Evolutionary conservation across 2,329 filamentous ascomycete genomes (phyloP).

Genomic region (Botrytis paeoniae): DNA sequence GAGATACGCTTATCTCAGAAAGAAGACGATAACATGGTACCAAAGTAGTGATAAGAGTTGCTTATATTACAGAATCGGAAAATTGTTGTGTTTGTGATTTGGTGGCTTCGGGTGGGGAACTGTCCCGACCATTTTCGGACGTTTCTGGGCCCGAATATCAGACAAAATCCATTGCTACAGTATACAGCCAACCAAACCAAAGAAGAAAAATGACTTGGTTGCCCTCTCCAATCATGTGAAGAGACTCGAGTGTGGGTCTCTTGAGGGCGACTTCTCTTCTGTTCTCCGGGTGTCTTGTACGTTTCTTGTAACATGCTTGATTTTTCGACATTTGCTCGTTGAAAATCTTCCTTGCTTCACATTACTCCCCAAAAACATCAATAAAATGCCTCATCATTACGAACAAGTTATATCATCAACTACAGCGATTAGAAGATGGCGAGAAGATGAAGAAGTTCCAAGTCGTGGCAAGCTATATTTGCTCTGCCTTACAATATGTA

Average conservation of each 20-base stretch:
- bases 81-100: neutral
- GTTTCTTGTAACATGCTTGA: neutral
- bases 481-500: neutral
- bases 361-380: neutral
- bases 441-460: slow-evolving; percentile 2
- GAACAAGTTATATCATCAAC: neutral
- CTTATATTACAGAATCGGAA: neutral
- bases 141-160: neutral
- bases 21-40: neutral
- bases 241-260: neutral
- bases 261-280: neutral
- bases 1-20: neutral
- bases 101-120: neutral
- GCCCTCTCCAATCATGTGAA: neutral
- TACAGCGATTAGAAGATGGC: neutral
- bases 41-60: neutral
- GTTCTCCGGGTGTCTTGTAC: neutral
- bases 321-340: neutral
- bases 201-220: neutral
- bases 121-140: slow-evolving; percentile 1
- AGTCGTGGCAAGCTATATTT: neutral
- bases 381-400: slow-evolving; percentile 1
- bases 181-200: neutral
- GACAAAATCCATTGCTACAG: neutral
- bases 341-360: neutral